A percentile compares a stretch with the other conserved stretches of the same genome.
These are phyloP conservation scores for Solanum pennellii DNA, from an alignment of 257 asterid species.

Conservation along the genomic window DNA sequence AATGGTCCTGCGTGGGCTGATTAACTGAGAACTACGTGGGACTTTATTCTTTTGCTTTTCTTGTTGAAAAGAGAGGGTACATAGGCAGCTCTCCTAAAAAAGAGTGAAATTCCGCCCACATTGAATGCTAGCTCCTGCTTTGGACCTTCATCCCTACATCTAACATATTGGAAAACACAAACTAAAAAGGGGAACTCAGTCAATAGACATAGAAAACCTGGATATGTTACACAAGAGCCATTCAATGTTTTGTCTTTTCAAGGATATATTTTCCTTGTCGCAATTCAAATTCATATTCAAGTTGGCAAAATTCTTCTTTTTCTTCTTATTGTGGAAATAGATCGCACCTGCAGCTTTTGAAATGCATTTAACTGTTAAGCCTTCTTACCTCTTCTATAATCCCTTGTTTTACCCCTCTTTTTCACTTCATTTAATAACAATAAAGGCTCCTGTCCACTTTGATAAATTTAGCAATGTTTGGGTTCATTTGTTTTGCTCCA, in stretches of 20 bases:
- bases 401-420: not conserved
- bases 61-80: not conserved
- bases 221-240: not conserved
- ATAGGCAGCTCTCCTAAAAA: not conserved
- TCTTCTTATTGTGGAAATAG: not conserved
- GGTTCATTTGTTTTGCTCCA: not conserved
- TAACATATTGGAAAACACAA: not conserved
- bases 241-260: not conserved
- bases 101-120: not conserved
- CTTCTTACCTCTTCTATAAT: not conserved
- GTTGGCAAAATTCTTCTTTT: not conserved
- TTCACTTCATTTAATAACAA: not conserved
- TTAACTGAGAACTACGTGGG: not conserved
- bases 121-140: not conserved
- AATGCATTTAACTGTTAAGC: not conserved
- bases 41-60: not conserved
- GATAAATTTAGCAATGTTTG: not conserved
- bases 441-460: not conserved
- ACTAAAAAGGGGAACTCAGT: not conserved
- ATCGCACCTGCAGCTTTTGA: not conserved
- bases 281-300: not conserved
- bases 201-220: not conserved
- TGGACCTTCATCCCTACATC: not conserved
- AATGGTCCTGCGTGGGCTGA: not conserved
- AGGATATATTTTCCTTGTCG: not conserved